Conservation (phyloP, 148 eudicot species). For the Heliamphora exappendiculata region DNA sequence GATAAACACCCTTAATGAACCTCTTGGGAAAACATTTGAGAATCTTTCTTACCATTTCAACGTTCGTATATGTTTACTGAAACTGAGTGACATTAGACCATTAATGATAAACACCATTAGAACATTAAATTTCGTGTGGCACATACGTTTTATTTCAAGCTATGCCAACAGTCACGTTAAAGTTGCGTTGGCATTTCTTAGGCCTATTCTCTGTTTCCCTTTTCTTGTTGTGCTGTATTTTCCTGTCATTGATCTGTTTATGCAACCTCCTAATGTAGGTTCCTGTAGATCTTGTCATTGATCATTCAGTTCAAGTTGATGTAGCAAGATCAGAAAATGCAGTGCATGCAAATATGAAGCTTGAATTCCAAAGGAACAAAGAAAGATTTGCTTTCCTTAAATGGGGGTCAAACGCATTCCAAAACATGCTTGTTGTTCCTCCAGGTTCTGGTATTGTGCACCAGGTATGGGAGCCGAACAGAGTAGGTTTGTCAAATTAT, state of each 20-base stretch:
- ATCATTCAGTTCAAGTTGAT: constrained; percentile 68
- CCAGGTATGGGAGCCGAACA: constrained; percentile 33
- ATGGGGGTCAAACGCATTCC: constrained; percentile 64
- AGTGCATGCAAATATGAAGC: constrained; percentile 56
- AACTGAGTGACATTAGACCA: too few species aligned
- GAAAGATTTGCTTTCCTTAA: constrained; percentile 63
- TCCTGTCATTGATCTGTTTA: not conserved
- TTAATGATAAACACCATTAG: too few species aligned
- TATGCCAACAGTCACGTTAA: not conserved
- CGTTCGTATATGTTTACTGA: too few species aligned
- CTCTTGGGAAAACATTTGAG: too few species aligned
- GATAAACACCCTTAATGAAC: too few species aligned
- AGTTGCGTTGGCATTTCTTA: not conserved
- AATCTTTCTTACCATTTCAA: too few species aligned
- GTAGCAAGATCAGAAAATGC: constrained; percentile 62
- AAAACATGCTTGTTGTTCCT: constrained; percentile 67
- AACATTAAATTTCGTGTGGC: too few species aligned
- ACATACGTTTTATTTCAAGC: not conserved
- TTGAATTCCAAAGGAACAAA: constrained; percentile 59
- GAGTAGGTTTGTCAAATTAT: not conserved
- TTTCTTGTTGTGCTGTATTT: too few species aligned
- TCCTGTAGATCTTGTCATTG: constrained; percentile 66
- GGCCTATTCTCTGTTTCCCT: not conserved
- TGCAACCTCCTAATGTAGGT: constrained; percentile 30
- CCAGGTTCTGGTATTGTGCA: constrained; percentile 73